These are phyloP conservation scores for Laetiporus sulphureus DNA, from an alignment of 1,284 basidiomycete genomes.

Conservation along the genomic window DNA sequence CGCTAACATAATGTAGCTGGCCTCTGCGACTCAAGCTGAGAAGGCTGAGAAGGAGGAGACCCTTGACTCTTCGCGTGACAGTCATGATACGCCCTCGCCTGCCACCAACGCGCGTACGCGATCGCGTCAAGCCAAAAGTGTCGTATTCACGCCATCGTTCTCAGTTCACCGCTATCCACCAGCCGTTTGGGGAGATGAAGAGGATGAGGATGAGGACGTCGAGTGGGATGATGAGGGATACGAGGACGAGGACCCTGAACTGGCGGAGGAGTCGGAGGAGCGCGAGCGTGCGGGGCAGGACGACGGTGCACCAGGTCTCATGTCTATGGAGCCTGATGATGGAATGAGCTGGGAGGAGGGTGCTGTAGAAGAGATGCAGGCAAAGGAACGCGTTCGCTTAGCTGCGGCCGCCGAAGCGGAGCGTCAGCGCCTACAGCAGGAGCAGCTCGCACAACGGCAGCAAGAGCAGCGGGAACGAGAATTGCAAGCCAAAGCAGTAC, in stretches of 20 bases:
- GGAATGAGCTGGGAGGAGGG: constrained; percentile 72
- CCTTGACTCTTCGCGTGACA: constrained; percentile 42
- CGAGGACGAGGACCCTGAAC: constrained; percentile 57
- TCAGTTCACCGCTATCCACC: constrained; percentile 69
- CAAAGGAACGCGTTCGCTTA: constrained; percentile 11
- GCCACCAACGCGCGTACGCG: constrained; percentile 27
- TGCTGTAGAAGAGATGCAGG: constrained; percentile 44
- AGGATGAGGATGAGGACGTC: constrained; percentile 67
- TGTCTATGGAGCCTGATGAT: constrained; percentile 57
- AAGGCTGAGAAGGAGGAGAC: constrained; percentile 42
- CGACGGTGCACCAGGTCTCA: no score
- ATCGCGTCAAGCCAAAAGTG: constrained; percentile 27
- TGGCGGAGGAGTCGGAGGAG: constrained; percentile 45
- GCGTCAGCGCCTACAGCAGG: constrained; percentile 20
- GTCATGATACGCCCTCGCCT: constrained; percentile 41
- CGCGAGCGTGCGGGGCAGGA: constrained; percentile 16
- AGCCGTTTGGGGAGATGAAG: constrained; percentile 76
- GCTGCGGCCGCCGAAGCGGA: constrained; percentile 14
- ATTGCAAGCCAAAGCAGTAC: constrained; percentile 24
- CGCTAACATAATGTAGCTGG: constrained; percentile 40
- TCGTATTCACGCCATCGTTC: constrained; percentile 55
- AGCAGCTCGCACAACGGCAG: constrained; percentile 22
- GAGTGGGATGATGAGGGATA: constrained; percentile 76
- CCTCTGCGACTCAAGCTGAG: constrained; percentile 68
- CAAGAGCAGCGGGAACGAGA: constrained; percentile 24